Conservation (phyloP, 2,329 filamentous ascomycete genomes). For the Celoporthe dispersa region DNA sequence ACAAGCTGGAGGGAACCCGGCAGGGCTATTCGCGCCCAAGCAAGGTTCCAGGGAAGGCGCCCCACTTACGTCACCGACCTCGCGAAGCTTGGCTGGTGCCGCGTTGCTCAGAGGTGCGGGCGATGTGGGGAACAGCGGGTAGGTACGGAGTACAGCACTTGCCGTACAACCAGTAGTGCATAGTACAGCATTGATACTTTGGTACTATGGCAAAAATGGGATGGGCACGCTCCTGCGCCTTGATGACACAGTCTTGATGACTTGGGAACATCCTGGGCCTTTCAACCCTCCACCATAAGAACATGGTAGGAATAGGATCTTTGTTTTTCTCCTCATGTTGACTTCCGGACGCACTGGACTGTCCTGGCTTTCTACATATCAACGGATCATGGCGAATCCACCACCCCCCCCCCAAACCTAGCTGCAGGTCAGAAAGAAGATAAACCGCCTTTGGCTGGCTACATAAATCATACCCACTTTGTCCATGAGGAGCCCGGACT, state of each 20-base stretch:
- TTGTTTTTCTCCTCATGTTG: background rate
- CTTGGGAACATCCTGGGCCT: no score
- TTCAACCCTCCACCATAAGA: no score
- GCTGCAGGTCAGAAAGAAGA: background rate
- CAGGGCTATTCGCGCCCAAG: background rate
- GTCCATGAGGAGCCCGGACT: no score
- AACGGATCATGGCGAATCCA: background rate
- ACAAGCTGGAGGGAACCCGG: constrained; percentile 6
- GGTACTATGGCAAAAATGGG: background rate
- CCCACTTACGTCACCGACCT: constrained; percentile 2
- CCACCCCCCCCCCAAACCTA: no score
- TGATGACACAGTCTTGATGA: background rate
- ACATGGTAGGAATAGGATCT: no score
- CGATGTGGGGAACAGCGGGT: background rate
- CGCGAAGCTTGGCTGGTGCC: constrained; percentile 6
- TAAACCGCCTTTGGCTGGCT: no score
- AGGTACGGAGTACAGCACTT: no score
- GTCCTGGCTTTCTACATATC: background rate
- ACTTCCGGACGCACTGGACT: background rate
- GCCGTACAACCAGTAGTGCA: no score
- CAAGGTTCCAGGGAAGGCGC: background rate
- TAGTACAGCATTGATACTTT: no score
- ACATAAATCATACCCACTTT: no score
- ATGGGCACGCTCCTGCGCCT: background rate
- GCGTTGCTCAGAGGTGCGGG: background rate